Percentiles rank a stretch among this genome's conserved stretches.
phyloP scores from a whole-genome alignment of 2,329 filamentous ascomycete genomes.

The Nemania diffusa region DNA sequence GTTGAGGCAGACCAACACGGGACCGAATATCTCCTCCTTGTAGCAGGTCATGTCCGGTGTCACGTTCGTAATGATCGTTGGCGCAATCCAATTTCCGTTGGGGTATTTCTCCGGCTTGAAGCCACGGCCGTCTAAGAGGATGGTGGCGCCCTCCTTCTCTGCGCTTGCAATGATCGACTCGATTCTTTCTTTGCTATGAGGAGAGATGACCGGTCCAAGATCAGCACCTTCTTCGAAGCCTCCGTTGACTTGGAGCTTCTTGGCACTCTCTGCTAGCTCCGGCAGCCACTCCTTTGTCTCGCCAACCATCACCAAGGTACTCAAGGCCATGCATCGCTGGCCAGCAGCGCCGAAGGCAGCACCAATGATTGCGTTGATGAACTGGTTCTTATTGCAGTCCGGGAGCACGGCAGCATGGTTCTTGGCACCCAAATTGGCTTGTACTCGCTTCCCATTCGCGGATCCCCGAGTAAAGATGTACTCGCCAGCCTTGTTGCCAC shows the following conservation, averaged over 20 bases:
- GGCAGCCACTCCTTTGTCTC: constrained; percentile 85
- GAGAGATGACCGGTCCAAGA: constrained; percentile 83
- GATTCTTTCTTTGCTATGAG: constrained; percentile 81
- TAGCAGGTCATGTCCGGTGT: constrained; percentile 86
- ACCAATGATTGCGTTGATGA: constrained; percentile 83
- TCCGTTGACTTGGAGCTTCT: constrained; percentile 77
- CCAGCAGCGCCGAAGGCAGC: constrained; percentile 87
- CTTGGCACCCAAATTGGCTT: constrained; percentile 89
- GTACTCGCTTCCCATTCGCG: constrained; percentile 87
- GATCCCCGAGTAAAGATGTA: constrained; percentile 84
- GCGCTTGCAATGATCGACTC: constrained; percentile 79
- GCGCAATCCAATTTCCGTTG: constrained; percentile 85
- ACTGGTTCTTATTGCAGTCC: constrained; percentile 91
- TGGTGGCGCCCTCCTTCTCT: constrained; percentile 82
- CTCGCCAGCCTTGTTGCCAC: constrained; percentile 87
- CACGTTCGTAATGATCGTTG: constrained; percentile 85
- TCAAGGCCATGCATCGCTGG: constrained; percentile 88
- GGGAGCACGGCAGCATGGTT: constrained; percentile 87
- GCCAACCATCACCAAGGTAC: constrained; percentile 83
- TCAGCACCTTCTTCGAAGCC: constrained; percentile 85
- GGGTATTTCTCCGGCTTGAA: constrained; percentile 81
- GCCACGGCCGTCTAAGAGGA: constrained; percentile 83
- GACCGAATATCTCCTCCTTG: constrained; percentile 85
- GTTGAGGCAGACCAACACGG: constrained; percentile 83
- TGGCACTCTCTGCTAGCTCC: constrained; percentile 81